Percentiles rank a stretch among this genome's conserved stretches.
phyloP scores from a whole-genome alignment of 768 basidiomycete species.

The Xerocomellus dryophilus region DNA sequence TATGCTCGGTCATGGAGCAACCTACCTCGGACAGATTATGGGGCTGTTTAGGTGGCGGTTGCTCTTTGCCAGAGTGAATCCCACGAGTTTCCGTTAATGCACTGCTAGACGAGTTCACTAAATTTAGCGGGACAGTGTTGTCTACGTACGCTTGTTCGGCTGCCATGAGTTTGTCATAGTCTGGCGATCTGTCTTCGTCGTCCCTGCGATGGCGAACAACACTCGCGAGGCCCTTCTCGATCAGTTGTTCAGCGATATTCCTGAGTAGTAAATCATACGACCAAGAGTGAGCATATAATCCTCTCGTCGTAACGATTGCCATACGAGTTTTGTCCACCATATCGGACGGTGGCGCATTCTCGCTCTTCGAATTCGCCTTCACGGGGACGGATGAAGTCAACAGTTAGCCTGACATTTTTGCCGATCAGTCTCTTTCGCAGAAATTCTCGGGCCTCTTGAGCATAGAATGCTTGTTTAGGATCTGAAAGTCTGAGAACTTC shows the following conservation, averaged over 20 bases:
- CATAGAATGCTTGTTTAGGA: slow-evolving; percentile 81
- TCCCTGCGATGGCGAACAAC: slow-evolving; percentile 91
- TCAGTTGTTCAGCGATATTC: slow-evolving; percentile 88
- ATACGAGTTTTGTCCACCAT: slow-evolving; percentile 76
- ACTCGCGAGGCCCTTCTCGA: slow-evolving; percentile 89
- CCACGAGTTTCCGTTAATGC: slow-evolving; percentile 77
- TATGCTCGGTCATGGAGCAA: not conserved
- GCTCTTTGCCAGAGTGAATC: slow-evolving; percentile 90
- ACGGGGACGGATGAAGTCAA: slow-evolving; percentile 88
- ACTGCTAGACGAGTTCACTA: slow-evolving; percentile 38
- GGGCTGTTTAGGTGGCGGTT: slow-evolving; percentile 72
- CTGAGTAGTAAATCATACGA: slow-evolving; percentile 37
- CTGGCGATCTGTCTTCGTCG: slow-evolving; percentile 93
- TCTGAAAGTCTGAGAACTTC: slow-evolving; percentile 62
- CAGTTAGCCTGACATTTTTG: slow-evolving; percentile 73
- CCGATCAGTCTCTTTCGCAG: slow-evolving; percentile 90
- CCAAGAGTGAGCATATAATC: slow-evolving; percentile 1
- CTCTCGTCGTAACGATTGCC: slow-evolving; percentile 20
- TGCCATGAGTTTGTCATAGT: slow-evolving; percentile 93
- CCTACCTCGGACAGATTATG: slow-evolving; percentile 89
- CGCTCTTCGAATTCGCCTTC: slow-evolving; percentile 95
- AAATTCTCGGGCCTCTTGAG: slow-evolving; percentile 91
- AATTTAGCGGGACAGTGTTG: not conserved
- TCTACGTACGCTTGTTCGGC: slow-evolving; percentile 88
- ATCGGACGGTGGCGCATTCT: slow-evolving; percentile 86